These are phyloP conservation scores for Aspergillus caelatus DNA, from an alignment of 2,329 filamentous ascomycete genomes.

Conservation along the genomic window DNA sequence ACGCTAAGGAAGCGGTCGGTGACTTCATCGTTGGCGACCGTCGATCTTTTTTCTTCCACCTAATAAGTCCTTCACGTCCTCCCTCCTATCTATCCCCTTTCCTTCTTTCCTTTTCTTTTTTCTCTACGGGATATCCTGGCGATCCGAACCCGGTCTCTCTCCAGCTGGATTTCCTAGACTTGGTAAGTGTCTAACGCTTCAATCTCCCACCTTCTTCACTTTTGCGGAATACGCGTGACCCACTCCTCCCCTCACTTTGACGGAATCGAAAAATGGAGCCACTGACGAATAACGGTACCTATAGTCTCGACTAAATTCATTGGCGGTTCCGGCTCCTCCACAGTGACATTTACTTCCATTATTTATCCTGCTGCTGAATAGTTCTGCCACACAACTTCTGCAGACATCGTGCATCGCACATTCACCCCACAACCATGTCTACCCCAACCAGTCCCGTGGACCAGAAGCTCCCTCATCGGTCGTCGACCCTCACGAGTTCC, in stretches of 20 bases:
- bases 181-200: neutral
- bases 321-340: slow-evolving; percentile 15
- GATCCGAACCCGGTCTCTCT: neutral
- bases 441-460: slow-evolving; percentile 32
- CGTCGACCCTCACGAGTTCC: slow-evolving; percentile 35
- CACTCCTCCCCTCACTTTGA: slow-evolving; percentile 3
- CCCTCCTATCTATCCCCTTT: neutral
- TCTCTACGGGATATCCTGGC: neutral
- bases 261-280: slow-evolving; percentile 5
- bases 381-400: neutral
- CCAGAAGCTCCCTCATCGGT: slow-evolving; percentile 36
- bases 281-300: slow-evolving; percentile 3
- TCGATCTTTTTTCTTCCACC: slow-evolving; percentile 1
- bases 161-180: neutral
- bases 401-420: neutral
- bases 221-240: neutral
- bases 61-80: neutral
- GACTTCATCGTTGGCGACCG: slow-evolving; percentile 12
- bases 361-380: neutral
- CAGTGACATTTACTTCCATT: slow-evolving; percentile 1
- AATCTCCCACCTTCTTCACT: neutral
- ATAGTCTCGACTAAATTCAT: slow-evolving; percentile 10
- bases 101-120: neutral
- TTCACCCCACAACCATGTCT: slow-evolving; percentile 27
- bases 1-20: slow-evolving; percentile 3